Evolutionary conservation across 1,284 basidiomycete genomes (phyloP), one percentile per base, ranked within the genome.

Genomic region (Ceratobasidium sp.): DNA sequence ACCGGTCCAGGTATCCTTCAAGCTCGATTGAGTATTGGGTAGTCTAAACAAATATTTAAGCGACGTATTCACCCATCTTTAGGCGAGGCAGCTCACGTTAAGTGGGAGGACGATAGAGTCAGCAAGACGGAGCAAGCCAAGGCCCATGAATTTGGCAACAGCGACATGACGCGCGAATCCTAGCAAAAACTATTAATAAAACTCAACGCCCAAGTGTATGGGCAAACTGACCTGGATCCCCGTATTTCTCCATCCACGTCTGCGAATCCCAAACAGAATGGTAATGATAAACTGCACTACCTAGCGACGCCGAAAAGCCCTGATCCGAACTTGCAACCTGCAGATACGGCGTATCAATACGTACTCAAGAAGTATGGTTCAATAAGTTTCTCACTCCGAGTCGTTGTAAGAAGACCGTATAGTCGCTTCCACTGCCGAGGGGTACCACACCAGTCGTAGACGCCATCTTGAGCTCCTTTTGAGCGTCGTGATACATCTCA

Each of bases 201-300:
- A 11, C 27, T 1, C 3, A 22, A 17, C 19, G 27, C 54, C 5
- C 29, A 27, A 22, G 45, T 56, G 59, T 73, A 78, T 89, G 82
- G 84, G 94, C 36, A 3, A 31, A n/a, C 48, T 54, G 96, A 4
- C 88, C 89, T 19, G 91, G 90, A 81, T 96, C 94, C 45, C 87
- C 92, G 79, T 89, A 96, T 33, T 85, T 82, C 78, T 92, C 89
- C 82, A 93, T 90, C 91, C 91, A 96, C 65, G 84, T 83, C 79
- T 91, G 88, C 33, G 87, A 89, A 81, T 96, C 95, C 81, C 93
- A 96, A 76, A 94, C 88, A n/a, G 91, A 92, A 79, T 93, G 91
- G 79, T 93, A 94, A 80, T 94, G 93, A 80, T 94, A 94, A 5
- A 88, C 87, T 5, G 94, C 86, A 80, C 93, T 92, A 57, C 82